A percentile compares a stretch with the other conserved stretches of the same genome.
Evolutionary conservation across 331 rosid genomes (phyloP).

Genomic region (Quercus tomentella): DNA sequence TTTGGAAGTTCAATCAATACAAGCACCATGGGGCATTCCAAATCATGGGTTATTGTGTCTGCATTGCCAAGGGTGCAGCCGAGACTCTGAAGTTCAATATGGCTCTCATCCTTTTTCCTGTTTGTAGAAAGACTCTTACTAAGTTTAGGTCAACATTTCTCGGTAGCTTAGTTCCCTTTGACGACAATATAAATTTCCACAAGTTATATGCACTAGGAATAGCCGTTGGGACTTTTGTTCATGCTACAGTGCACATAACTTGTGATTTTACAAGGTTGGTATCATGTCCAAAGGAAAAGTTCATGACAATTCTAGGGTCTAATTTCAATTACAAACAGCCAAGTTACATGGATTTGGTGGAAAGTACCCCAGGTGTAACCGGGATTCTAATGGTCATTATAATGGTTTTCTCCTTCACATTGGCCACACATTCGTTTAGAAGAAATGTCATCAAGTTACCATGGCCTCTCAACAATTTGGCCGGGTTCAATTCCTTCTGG

Average conservation of each 20-base stretch:
- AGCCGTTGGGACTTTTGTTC: conserved; percentile 49
- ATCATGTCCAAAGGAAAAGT: conserved; percentile 33
- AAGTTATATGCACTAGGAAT: conserved; percentile 59
- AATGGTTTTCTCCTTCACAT: conserved; percentile 68
- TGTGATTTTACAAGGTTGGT: conserved; percentile 77
- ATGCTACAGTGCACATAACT: conserved; percentile 41
- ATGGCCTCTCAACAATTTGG: conserved; percentile 48
- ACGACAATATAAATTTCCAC: conserved; percentile 77
- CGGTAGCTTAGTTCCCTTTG: conserved; percentile 63
- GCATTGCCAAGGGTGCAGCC: conserved; percentile 88
- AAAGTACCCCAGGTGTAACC: conserved; percentile 44
- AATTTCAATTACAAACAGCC: conserved; percentile 52
- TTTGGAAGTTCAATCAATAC: conserved; percentile 68
- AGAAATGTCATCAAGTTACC: conserved; percentile 47
- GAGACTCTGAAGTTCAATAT: conserved; percentile 93
- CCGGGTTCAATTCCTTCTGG: conserved; percentile 89
- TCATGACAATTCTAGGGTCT: conserved; percentile 45
- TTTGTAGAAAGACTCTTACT: conserved; percentile 82
- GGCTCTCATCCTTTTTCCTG: conserved; percentile 86
- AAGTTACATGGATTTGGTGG: conserved; percentile 32
- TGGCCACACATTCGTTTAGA: conserved; percentile 73
- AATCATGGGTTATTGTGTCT: conserved; percentile 76
- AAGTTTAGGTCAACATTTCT: conserved; percentile 55
- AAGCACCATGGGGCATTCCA: conserved; percentile 36
- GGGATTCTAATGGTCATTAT: conserved; percentile 63